A percentile compares a stretch with the other conserved stretches of the same genome.
These are phyloP conservation scores for Cladobotryum mycophilum DNA, from an alignment of 2,329 filamentous ascomycete genomes.

Conservation along the genomic window DNA sequence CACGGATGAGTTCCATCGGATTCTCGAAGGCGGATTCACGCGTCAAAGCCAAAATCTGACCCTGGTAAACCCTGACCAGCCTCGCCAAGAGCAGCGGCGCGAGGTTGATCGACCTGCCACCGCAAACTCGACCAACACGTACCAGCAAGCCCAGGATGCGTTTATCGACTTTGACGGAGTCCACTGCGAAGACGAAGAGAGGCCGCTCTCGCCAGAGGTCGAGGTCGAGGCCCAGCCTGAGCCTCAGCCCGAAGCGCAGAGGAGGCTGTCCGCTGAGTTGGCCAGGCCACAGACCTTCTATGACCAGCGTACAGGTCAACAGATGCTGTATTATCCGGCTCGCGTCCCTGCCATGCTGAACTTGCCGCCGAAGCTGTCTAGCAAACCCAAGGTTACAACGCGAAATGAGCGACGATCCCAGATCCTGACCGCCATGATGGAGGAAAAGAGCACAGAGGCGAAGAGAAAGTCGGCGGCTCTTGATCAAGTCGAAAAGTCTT, in stretches of 20 bases:
- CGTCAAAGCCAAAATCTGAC: conserved; percentile 4
- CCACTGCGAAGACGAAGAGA: conserved; percentile 56
- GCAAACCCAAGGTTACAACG: conserved; percentile 56
- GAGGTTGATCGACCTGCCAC: conserved; percentile 29
- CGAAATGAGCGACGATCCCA: conserved; percentile 69
- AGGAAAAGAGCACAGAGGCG: conserved; percentile 15
- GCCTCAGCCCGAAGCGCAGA: not conserved
- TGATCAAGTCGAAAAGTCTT: conserved; percentile 25
- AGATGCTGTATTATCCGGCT: conserved; percentile 93
- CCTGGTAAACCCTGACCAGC: conserved; percentile 9
- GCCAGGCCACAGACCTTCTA: conserved; percentile 52
- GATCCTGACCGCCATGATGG: conserved; percentile 56
- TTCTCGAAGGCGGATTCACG: conserved; percentile 23
- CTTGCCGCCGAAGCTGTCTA: conserved; percentile 79
- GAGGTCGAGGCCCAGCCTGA: conserved; percentile 10
- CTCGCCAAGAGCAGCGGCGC: conserved; percentile 17
- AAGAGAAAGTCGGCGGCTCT: conserved; percentile 13
- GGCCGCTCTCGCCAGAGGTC: conserved; percentile 15
- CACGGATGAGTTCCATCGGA: conserved; percentile 28
- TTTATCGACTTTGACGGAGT: conserved; percentile 81
- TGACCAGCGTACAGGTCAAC: conserved; percentile 60
- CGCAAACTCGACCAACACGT: conserved; percentile 53
- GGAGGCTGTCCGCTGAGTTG: not conserved
- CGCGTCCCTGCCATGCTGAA: conserved; percentile 92
- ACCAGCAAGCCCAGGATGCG: conserved; percentile 58